Conservation (phyloP, 2,329 filamentous ascomycete species). For the Cordyceps militaris region DNA sequence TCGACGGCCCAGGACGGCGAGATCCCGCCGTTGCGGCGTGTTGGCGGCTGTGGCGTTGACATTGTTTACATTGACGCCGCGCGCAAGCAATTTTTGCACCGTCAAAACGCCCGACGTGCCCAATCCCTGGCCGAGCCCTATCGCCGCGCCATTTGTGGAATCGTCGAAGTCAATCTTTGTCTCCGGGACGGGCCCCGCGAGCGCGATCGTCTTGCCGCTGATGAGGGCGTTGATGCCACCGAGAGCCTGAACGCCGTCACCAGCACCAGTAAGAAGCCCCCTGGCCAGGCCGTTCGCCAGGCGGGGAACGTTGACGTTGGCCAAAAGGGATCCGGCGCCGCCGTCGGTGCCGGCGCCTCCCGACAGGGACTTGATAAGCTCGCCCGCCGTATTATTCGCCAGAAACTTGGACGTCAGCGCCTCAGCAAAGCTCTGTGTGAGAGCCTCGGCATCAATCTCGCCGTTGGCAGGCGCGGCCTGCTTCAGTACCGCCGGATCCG, state of each 20-base stretch:
- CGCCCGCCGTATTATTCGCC: conserved; percentile 24
- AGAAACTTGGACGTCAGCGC: conserved; percentile 27
- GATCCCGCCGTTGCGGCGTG: neutral
- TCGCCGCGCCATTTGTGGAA: conserved; percentile 27
- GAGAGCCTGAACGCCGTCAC: conserved; percentile 25
- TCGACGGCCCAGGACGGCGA: neutral
- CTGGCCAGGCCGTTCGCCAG: conserved; percentile 29
- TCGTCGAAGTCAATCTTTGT: conserved; percentile 27
- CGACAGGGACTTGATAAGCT: conserved; percentile 16
- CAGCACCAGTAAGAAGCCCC: conserved; percentile 28
- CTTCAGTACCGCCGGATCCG: neutral
- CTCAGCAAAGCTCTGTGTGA: conserved; percentile 22
- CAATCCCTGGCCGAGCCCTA: conserved; percentile 29
- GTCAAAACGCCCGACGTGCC: conserved; percentile 27
- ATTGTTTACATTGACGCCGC: conserved; percentile 12
- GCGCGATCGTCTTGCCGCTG: conserved; percentile 21
- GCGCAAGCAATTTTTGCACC: conserved; percentile 22
- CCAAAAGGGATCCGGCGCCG: conserved; percentile 9
- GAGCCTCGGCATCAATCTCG: conserved; percentile 17
- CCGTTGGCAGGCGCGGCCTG: neutral
- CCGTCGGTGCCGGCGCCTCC: conserved; percentile 8
- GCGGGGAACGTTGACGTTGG: conserved; percentile 19
- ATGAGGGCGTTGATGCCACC: conserved; percentile 27
- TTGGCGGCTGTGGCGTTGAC: no score
- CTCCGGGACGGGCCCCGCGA: conserved; percentile 16